phyloP scores from a whole-genome alignment of 345 rosid species.

The Microcos paniculata region DNA sequence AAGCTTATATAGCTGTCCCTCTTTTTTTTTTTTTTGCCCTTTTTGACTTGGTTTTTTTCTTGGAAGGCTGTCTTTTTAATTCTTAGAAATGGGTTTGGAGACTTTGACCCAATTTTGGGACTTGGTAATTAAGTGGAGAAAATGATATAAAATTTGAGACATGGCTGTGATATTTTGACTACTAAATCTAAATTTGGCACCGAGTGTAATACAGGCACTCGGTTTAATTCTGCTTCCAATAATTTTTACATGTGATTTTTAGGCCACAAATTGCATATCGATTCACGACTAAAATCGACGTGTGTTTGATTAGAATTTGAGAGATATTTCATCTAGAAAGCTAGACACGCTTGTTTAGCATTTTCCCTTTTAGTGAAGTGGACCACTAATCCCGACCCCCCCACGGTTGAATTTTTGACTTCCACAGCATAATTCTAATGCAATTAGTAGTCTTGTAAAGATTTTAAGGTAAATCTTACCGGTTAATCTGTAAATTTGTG shows the following conservation, averaged over 20 bases:
- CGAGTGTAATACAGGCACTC: neutral
- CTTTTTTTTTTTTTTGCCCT: neutral
- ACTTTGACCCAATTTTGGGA: slow-evolving; percentile 6
- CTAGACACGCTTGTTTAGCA: neutral
- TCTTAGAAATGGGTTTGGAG: neutral
- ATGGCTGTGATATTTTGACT: neutral
- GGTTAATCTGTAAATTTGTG: neutral
- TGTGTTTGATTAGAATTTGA: neutral
- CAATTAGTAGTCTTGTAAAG: neutral
- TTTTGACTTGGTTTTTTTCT: neutral
- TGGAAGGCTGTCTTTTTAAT: neutral
- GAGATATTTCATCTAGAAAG: neutral
- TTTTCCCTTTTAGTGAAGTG: neutral
- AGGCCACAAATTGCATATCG: neutral
- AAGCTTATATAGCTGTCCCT: neutral
- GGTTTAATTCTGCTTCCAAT: neutral
- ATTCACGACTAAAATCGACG: neutral
- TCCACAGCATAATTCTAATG: neutral
- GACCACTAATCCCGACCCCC: neutral
- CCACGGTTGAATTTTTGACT: neutral
- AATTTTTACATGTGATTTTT: neutral
- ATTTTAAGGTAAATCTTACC: no score
- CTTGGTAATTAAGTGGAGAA: neutral
- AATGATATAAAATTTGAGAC: no score
- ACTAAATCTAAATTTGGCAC: neutral